Percentiles rank a stretch among this genome's conserved stretches.
Evolutionary conservation across 2,329 filamentous ascomycete genomes (phyloP).

Genomic region (Neonectria magnoliae): DNA sequence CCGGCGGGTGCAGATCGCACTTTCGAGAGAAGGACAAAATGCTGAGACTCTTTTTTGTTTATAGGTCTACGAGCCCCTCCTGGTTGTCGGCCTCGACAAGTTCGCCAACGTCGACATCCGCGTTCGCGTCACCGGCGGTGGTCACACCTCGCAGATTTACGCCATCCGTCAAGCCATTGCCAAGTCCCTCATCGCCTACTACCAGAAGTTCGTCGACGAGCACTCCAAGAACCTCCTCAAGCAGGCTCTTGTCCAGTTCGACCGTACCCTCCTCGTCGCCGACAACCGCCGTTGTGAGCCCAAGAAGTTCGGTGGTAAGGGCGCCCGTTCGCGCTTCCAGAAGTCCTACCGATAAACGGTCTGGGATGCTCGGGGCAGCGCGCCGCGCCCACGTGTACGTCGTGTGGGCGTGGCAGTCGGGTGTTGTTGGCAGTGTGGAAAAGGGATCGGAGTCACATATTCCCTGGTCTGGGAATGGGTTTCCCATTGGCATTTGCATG

Average conservation of each 20-base stretch:
- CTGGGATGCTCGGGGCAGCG: slow-evolving; percentile 35
- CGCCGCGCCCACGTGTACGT: slow-evolving; percentile 16
- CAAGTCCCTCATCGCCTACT: slow-evolving; percentile 84
- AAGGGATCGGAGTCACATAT: slow-evolving; percentile 52
- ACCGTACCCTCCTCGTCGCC: slow-evolving; percentile 96
- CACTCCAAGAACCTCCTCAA: slow-evolving; percentile 99
- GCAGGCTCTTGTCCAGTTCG: slow-evolving; percentile 94
- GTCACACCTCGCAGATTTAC: slow-evolving; percentile 97
- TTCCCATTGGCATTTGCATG: slow-evolving; percentile 62
- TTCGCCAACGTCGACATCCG: slow-evolving; percentile 97
- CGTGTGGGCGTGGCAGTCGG: slow-evolving; percentile 18
- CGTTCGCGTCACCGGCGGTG: slow-evolving; percentile 94
- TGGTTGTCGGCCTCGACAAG: slow-evolving; percentile 97
- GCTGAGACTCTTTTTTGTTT: slow-evolving; percentile 31
- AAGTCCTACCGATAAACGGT: slow-evolving; percentile 95
- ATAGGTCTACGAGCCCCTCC: slow-evolving; percentile 96
- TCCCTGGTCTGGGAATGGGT: slow-evolving; percentile 53
- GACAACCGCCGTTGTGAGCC: slow-evolving; percentile 99
- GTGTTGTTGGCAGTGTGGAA: slow-evolving; percentile 45
- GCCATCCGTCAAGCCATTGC: slow-evolving; percentile 98
- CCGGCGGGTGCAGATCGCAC: not conserved
- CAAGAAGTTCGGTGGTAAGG: slow-evolving; percentile 96
- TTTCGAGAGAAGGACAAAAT: slow-evolving; percentile 22
- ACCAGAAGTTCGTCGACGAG: slow-evolving; percentile 99
- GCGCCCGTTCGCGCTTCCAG: slow-evolving; percentile 97